Base-by-base conservation (phyloP, 2,329 filamentous ascomycete genomes). In the Ceratocystis huliohia region DNA sequence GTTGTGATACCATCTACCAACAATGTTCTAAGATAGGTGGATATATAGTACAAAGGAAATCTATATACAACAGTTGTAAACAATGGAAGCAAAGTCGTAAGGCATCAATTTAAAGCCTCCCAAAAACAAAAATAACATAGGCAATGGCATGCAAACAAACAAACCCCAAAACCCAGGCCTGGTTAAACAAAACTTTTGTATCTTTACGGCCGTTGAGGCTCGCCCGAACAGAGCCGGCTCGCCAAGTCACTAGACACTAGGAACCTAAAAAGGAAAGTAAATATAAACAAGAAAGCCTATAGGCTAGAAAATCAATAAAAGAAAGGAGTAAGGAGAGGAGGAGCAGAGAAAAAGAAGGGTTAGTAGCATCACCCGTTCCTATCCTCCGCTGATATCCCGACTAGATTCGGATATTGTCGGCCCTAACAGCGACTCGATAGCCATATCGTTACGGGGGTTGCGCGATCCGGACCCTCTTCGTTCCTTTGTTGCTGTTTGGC, bases 381-480 rank as follows among this genome's bases (percentile, higher is more conserved):
- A 17, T 7, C n/a, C 13, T 56, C 22, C 25, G 25, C 53, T 33
- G 3, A 4, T 17, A 37, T 5, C 53, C n/a, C 25, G 3, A 17
- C 13, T 7, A 7, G 53, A 30, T 2, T 59, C 25, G 13, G 15
- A 13, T 15, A 30, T 17, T 22, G 59, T 57, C 25, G 65, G 46
- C 2, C 44, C 62, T 25, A 67, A 15, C 3, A 67, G 48, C 6
- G 66, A 46, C 25, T 64, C 37, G 25, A 67, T 67, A 15, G 66
- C 53, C 66, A 67, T 67, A 20, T 63, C 59, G n/a, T 66, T 63
- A 13, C 65, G 59, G 5, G 57, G 22, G 41, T 59, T 59, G 8
- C 25, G 46, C 44, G 28, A 7, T 3, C 28, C 8, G 15, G 53
- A n/a, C 25, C 41, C n/a, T 50, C 61, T 37, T 20, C 41, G 22